A percentile compares a stretch with the other conserved stretches of the same genome.
These are phyloP conservation scores for Pythium utonaiense DNA, from an alignment of 352 stramenopile genomes.

Conservation along the genomic window DNA sequence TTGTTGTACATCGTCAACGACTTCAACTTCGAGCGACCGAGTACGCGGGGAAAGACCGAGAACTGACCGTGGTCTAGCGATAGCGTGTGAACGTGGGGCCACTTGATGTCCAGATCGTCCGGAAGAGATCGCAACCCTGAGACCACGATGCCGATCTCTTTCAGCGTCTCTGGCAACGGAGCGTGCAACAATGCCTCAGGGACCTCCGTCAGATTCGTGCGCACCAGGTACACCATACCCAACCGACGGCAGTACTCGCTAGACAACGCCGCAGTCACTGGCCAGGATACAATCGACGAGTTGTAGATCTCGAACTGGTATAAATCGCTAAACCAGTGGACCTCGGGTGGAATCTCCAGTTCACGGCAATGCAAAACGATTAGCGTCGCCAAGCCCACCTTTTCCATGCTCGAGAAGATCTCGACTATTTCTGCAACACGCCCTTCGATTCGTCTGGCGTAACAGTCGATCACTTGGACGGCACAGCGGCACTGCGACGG, in stretches of 20 bases:
- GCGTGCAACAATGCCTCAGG: background rate
- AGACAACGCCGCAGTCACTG: background rate
- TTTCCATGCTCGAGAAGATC: background rate
- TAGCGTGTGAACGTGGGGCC: background rate
- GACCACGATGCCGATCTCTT: background rate
- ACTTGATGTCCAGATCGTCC: background rate
- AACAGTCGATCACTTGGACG: conserved; percentile 10
- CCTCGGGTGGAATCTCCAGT: background rate
- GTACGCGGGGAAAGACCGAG: background rate
- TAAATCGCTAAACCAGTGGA: conserved; percentile 6
- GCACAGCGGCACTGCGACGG: conserved; percentile 8
- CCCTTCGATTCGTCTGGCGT: background rate
- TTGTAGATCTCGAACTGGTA: conserved; percentile 5
- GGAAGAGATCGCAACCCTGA: background rate
- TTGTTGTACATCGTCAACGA: conserved; percentile 18
- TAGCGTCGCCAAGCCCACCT: background rate
- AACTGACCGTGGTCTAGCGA: background rate
- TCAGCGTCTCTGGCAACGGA: background rate
- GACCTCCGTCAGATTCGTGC: background rate
- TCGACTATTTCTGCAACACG: background rate
- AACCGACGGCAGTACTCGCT: background rate
- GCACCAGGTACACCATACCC: background rate
- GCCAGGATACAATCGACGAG: background rate
- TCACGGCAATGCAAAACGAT: background rate
- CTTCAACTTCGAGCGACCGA: background rate